phyloP scores from a whole-genome alignment of 208 protist species.

The Angomonas deanei region DNA sequence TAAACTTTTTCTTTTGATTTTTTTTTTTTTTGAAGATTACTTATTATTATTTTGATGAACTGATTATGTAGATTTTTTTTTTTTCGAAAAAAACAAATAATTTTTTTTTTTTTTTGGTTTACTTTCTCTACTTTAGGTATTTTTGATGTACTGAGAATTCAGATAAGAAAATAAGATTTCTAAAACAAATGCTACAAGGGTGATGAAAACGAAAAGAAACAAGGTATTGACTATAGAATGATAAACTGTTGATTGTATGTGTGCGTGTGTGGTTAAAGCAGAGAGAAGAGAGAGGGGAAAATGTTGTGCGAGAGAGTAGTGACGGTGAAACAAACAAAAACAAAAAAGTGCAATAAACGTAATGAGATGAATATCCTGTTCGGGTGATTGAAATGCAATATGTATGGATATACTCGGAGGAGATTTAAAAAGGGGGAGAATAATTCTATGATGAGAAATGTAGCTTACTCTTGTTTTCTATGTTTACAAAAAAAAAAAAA shows the following conservation, averaged over 20 bases:
- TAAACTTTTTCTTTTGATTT: neutral
- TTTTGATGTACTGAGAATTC: neutral
- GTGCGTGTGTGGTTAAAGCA: neutral
- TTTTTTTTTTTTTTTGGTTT: neutral
- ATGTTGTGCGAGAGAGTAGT: neutral
- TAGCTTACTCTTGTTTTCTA: neutral
- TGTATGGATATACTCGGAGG: neutral
- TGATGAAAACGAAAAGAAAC: constrained; percentile 4
- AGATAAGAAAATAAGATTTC: constrained; percentile 1
- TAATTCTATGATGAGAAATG: neutral
- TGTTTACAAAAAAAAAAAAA: constrained; percentile 8
- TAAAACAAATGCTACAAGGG: neutral
- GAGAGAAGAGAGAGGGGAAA: neutral
- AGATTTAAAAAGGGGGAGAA: neutral
- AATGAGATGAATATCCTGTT: neutral
- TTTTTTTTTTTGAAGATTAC: no score
- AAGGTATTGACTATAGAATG: constrained; percentile 6
- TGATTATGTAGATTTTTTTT: no score
- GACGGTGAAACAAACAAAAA: neutral
- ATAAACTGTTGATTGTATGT: neutral
- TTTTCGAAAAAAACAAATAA: constrained; percentile 13
- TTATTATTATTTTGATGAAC: no score
- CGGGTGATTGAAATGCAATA: neutral
- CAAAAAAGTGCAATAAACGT: neutral
- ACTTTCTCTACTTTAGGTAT: neutral